These are phyloP conservation scores for Leishmania tarentolae DNA, from an alignment of 208 protist species.

Conservation along the genomic window DNA sequence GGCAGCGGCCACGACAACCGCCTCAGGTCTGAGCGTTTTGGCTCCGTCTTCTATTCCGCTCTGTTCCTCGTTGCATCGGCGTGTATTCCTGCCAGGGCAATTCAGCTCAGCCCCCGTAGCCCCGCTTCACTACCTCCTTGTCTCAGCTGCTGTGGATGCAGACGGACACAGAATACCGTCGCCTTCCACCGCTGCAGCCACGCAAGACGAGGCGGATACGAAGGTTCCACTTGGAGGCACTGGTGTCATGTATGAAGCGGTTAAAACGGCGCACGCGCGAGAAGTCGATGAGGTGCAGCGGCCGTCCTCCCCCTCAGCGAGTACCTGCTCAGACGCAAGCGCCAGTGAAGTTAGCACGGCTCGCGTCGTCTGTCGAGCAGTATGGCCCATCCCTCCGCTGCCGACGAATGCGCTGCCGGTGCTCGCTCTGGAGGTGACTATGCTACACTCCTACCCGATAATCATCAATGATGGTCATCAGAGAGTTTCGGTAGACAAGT, in stretches of 20 bases:
- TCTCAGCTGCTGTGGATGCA: neutral
- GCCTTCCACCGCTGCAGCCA: neutral
- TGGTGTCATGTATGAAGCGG: neutral
- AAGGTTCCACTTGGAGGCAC: neutral
- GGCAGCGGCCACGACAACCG: neutral
- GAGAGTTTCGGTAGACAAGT: neutral
- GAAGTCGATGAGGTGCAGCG: neutral
- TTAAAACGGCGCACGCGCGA: too few relatives aligned
- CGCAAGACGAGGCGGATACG: neutral
- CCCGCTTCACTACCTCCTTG: slow-evolving; percentile 3
- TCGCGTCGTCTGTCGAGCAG: slow-evolving; percentile 10
- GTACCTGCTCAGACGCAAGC: neutral
- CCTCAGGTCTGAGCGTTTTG: neutral
- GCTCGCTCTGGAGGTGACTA: neutral
- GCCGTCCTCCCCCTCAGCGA: neutral
- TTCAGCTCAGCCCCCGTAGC: neutral
- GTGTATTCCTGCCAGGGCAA: neutral
- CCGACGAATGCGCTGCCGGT: neutral
- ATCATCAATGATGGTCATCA: neutral
- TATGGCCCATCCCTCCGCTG: slow-evolving; percentile 11
- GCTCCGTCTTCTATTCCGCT: neutral
- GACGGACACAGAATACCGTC: neutral
- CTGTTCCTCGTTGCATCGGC: neutral
- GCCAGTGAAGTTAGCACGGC: neutral
- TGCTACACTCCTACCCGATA: slow-evolving; percentile 3